Percentiles rank a stretch among this genome's conserved stretches.
These are phyloP conservation scores for Fusarium miscanthi DNA, from an alignment of 2,329 filamentous ascomycete species.

Conservation along the genomic window DNA sequence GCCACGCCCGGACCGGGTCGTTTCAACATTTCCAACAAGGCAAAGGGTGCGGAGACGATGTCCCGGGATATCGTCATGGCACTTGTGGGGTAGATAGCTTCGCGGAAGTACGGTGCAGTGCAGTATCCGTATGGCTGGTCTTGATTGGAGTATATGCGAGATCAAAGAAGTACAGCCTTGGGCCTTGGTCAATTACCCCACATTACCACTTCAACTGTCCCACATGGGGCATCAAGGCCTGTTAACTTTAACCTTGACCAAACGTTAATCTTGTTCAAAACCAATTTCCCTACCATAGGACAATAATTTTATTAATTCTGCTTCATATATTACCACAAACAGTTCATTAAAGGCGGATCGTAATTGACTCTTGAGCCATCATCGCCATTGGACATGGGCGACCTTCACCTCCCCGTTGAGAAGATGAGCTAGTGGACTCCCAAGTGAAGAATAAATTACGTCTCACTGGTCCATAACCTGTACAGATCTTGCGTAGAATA, in stretches of 20 bases:
- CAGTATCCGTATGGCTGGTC: too few species aligned
- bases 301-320: fast-evolving
- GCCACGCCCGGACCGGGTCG: constrained; percentile 20
- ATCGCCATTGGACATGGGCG: too few species aligned
- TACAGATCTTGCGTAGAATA: background rate
- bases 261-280: background rate
- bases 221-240: background rate
- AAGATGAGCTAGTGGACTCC: background rate
- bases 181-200: background rate
- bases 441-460: background rate
- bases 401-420: background rate
- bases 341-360: too few species aligned
- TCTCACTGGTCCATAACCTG: background rate
- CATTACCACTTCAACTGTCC: background rate
- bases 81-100: constrained; percentile 3
- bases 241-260: background rate
- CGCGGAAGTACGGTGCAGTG: background rate
- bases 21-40: constrained; percentile 27
- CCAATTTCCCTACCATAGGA: background rate
- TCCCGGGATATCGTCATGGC: background rate
- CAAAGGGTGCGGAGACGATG: constrained; percentile 10
- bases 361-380: too few species aligned
- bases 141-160: background rate
- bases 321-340: background rate
- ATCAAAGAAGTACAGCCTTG: background rate